These are phyloP conservation scores for Cymbopogon flexuosus DNA, from an alignment of 202 grass and related monocot genomes.

Conservation along the genomic window DNA sequence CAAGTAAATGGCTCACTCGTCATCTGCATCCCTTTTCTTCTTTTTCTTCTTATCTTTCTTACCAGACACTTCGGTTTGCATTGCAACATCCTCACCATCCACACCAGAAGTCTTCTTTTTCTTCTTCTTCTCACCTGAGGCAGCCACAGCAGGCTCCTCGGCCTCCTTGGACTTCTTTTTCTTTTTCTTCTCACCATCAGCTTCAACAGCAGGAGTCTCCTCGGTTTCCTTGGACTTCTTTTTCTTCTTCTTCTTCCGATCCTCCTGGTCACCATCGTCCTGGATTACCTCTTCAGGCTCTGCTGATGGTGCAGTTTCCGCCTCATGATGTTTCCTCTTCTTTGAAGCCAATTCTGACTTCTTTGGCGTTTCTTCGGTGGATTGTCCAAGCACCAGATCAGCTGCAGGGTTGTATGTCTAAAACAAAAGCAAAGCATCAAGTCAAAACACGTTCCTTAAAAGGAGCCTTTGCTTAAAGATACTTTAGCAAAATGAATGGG, in stretches of 20 bases:
- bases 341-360: conserved; percentile 50
- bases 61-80: conserved; percentile 19
- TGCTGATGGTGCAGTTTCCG: background rate
- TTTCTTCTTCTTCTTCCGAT: conserved; percentile 43
- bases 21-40: conserved; percentile 47
- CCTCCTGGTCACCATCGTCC: conserved; percentile 15
- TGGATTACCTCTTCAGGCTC: conserved; percentile 4
- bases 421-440: conserved; percentile 17
- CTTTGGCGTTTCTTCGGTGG: conserved; percentile 32
- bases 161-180: conserved; percentile 38
- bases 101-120: conserved; percentile 26
- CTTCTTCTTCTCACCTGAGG: conserved; percentile 22
- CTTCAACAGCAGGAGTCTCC: conserved; percentile 4
- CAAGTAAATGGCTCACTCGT: background rate
- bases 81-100: background rate
- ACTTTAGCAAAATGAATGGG: background rate
- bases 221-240: conserved; percentile 35
- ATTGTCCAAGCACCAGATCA: conserved; percentile 50
- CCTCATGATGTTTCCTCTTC: conserved; percentile 70
- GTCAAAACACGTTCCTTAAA: background rate
- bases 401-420: conserved; percentile 77
- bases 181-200: conserved; percentile 25
- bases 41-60: conserved; percentile 72
- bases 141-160: background rate
- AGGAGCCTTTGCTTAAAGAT: background rate